phyloP scores from a whole-genome alignment of 2,329 filamentous ascomycete genomes.

The Xylariales sp. region DNA sequence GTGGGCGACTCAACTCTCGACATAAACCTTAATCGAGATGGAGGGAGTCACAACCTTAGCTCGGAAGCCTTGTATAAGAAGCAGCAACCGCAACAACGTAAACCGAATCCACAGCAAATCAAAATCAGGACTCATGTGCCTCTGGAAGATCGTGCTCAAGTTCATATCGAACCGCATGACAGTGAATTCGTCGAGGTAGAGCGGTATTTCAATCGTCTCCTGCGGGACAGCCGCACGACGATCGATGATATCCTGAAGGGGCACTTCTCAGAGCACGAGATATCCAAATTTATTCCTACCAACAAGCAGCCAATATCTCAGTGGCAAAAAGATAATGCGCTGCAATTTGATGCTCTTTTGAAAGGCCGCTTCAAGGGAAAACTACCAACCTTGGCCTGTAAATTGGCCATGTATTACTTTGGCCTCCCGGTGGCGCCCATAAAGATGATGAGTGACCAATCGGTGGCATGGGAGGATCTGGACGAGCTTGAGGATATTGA shows the following conservation, averaged over 20 bases:
- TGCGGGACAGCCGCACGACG: constrained; percentile 16
- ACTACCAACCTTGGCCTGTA: constrained; percentile 27
- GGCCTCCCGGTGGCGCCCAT: constrained; percentile 40
- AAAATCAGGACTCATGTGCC: constrained; percentile 13
- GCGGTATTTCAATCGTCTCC: constrained; percentile 21
- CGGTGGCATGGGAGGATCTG: background rate
- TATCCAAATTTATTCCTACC: constrained; percentile 24
- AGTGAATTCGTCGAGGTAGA: constrained; percentile 16
- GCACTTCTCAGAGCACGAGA: constrained; percentile 30
- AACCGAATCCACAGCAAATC: background rate
- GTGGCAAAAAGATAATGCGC: constrained; percentile 25
- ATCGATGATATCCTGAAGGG: constrained; percentile 26
- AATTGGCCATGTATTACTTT: constrained; percentile 42
- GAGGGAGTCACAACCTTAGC: no score
- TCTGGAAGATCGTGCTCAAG: constrained; percentile 14
- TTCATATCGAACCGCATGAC: constrained; percentile 12
- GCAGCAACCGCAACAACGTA: background rate
- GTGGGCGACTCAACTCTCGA: no score
- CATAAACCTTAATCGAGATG: no score
- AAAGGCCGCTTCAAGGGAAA: constrained; percentile 23
- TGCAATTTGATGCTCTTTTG: constrained; percentile 25
- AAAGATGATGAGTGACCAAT: constrained; percentile 16
- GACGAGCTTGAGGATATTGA: constrained; percentile 12
- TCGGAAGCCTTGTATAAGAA: background rate
- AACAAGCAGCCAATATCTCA: constrained; percentile 17